Evolutionary conservation across 352 stramenopile genomes (phyloP).

Genomic region (Halophytophthora batemanensis): DNA sequence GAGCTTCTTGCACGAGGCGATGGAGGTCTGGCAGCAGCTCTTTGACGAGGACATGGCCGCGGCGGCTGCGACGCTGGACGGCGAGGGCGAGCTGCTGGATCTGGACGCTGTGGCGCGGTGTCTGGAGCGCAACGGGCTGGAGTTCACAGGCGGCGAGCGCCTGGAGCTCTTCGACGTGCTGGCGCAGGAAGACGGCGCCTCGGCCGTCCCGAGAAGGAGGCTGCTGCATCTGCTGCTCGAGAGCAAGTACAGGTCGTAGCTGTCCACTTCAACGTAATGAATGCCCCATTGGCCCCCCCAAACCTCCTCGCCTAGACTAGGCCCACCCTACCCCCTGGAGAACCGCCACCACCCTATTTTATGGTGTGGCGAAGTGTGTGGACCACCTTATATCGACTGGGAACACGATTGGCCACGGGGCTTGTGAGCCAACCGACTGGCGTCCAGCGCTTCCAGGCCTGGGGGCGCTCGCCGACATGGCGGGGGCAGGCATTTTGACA

Average conservation of each 20-base stretch:
- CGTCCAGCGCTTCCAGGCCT: too few relatives aligned
- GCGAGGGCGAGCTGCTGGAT: constrained; percentile 21
- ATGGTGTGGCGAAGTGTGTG: too few relatives aligned
- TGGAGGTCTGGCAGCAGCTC: constrained; percentile 40
- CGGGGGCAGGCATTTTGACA: constrained; percentile 85
- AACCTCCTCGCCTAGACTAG: too few relatives aligned
- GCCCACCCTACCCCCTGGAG: too few relatives aligned
- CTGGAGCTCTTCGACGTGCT: constrained; percentile 60
- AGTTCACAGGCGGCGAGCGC: constrained; percentile 51
- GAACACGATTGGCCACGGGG: too few relatives aligned
- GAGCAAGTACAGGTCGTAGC: constrained; percentile 16
- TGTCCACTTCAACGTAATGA: too few relatives aligned
- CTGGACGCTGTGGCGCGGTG: constrained; percentile 37
- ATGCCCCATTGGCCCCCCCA: too few relatives aligned
- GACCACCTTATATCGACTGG: too few relatives aligned
- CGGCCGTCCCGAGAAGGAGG: constrained; percentile 25
- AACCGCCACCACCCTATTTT: too few relatives aligned
- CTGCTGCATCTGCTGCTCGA: constrained; percentile 32
- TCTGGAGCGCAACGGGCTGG: constrained; percentile 30
- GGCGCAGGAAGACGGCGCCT: constrained; percentile 32
- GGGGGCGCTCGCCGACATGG: too few relatives aligned
- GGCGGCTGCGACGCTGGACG: constrained; percentile 21
- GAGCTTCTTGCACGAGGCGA: constrained; percentile 31
- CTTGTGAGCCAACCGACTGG: too few relatives aligned
- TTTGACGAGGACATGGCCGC: constrained; percentile 34